phyloP scores from a whole-genome alignment of 495 filamentous ascomycete species.

The Coniosporium apollinis region DNA sequence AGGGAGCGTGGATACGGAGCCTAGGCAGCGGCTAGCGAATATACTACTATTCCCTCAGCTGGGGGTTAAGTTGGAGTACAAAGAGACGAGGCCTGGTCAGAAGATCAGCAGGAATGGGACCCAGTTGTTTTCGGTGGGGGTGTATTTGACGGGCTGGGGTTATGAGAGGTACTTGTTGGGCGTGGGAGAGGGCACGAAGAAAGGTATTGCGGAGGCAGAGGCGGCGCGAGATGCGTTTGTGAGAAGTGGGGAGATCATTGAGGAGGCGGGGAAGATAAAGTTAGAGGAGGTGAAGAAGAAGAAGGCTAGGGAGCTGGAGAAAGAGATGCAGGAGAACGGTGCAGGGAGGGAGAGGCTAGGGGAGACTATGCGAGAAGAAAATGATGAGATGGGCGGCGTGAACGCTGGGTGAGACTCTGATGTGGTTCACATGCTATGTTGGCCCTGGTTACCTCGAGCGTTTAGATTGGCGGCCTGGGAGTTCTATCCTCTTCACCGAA shows the following conservation, averaged over 20 bases:
- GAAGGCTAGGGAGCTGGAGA: slow-evolving; percentile 5
- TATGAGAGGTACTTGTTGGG: slow-evolving; percentile 48
- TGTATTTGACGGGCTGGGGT: slow-evolving; percentile 59
- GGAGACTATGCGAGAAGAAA: neutral
- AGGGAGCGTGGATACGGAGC: too few relatives aligned
- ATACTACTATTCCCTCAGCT: too few relatives aligned
- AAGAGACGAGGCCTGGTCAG: slow-evolving; percentile 33
- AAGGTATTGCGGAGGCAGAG: slow-evolving; percentile 53
- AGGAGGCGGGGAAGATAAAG: slow-evolving; percentile 10
- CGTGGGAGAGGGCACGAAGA: slow-evolving; percentile 47
- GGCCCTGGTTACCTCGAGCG: too few relatives aligned
- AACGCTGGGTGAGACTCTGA: neutral
- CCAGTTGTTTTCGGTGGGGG: slow-evolving; percentile 48
- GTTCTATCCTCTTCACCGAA: too few relatives aligned
- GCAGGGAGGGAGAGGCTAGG: neutral
- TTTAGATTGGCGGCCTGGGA: too few relatives aligned
- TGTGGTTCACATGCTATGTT: too few relatives aligned
- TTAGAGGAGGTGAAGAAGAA: slow-evolving; percentile 8
- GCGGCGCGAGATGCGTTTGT: slow-evolving; percentile 51
- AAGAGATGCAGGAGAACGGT: neutral
- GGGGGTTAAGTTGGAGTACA: slow-evolving; percentile 49
- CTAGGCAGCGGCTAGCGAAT: slow-evolving; percentile 41
- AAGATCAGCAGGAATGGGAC: slow-evolving; percentile 38
- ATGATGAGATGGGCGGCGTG: neutral
- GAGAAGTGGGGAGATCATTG: slow-evolving; percentile 15